Base-by-base conservation (phyloP, 139 green algal genomes). In the Chlamydomonas sphaeroides region DNA sequence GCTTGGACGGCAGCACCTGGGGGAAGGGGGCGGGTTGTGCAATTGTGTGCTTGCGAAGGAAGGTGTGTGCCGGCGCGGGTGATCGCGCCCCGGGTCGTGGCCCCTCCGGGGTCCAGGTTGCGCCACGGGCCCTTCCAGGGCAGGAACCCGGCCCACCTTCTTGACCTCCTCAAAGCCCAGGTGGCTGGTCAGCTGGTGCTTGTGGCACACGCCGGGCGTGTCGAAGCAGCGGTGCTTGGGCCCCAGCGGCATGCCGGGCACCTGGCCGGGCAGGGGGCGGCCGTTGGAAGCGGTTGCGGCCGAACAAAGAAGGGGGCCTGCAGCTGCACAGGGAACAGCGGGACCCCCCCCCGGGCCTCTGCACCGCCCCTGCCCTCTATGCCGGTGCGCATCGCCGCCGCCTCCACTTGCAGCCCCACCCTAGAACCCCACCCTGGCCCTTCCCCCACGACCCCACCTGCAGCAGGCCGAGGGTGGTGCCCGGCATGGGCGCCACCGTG, bases 191-290 rank as follows among this genome's bases (percentile, higher is more conserved):
- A 98, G 85, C 89, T 99, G 97, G 87, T 95, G 91, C 0, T 78
- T n/a, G 76, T 99, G 97, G 8, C 92, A 85, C 63, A 99, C 93
- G n/a, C 97, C 97, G 23, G 97, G 97, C 0, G 97, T 99, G 92
- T 99, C 97, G 77, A 97, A 96, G 17, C 90, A 84, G 21, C 87
- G 82, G 30, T 94, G 91, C 78, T 98, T 93, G 28, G 88, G 84
- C 1, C 84, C 84, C 42, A 95, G 72, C 32, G 92, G 92, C 65
- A 99, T 63, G 25, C 93, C 94, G 1, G 86, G 59, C 41, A 99
- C 92, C 21, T 86, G 83, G 35, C 15, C 41, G 20, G 41, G 39
- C 30, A 33, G 26, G 45, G 45, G 45, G 45, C n/a, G n/a, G n/a
- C n/a, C n/a, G n/a, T n/a, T n/a, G n/a, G n/a, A n/a, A n/a, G n/a